phyloP scores from a whole-genome alignment of 2,329 filamentous ascomycete species.

The Fusarium tricinctum region DNA sequence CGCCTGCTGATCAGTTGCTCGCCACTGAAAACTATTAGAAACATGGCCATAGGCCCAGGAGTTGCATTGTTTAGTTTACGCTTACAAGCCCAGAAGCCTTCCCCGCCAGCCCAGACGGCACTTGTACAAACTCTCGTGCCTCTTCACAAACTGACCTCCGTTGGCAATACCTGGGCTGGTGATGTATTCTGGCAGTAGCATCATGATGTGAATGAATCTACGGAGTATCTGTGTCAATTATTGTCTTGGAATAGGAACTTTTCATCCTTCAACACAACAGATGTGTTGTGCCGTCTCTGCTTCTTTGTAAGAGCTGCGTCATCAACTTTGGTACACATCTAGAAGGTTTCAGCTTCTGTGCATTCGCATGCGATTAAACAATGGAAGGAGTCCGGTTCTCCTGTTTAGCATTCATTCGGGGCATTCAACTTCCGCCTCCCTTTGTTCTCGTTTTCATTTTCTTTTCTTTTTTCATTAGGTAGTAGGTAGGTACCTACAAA shows the following conservation, averaged over 20 bases:
- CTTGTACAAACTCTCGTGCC: constrained; percentile 22
- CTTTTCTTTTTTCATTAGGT: not conserved
- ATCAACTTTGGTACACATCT: not conserved
- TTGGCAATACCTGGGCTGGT: not conserved
- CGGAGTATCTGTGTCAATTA: not conserved
- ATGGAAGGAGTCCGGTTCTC: not conserved
- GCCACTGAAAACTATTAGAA: constrained; percentile 22
- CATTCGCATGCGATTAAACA: not conserved
- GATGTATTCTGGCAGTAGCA: not conserved
- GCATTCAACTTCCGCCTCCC: constrained; percentile 22
- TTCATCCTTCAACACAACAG: not conserved
- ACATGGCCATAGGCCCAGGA: constrained; percentile 1
- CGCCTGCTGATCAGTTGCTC: constrained; percentile 23
- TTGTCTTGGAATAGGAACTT: not conserved
- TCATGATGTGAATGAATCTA: not conserved
- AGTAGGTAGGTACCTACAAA: not conserved
- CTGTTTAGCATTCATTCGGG: constrained; percentile 11
- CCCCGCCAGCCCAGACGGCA: constrained; percentile 18
- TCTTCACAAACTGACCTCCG: constrained; percentile 8
- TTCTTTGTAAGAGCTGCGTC: constrained; percentile 8
- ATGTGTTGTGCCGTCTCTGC: not conserved
- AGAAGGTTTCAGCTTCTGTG: constrained; percentile 6
- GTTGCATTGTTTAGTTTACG: not conserved
- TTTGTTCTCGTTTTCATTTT: constrained; percentile 30
- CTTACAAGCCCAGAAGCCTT: constrained; percentile 7